Evolutionary conservation across 2,329 filamentous ascomycete species (phyloP).

Genomic region (Talaromyces piceae): DNA sequence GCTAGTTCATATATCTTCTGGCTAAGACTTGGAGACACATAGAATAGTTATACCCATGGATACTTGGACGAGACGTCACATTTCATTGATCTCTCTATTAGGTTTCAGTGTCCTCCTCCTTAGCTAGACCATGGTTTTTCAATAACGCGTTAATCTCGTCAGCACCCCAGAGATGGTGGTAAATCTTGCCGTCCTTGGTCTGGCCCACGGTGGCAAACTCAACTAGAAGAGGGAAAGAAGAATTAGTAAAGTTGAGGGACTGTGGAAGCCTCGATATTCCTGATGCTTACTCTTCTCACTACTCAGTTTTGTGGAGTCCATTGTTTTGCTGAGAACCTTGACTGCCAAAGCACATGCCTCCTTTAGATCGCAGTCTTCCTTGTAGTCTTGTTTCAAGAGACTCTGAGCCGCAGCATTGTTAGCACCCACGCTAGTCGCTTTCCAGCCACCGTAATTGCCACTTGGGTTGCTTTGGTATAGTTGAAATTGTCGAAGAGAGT

Average conservation of each 20-base stretch:
- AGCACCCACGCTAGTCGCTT: conserved; percentile 93
- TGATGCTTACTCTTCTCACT: conserved; percentile 88
- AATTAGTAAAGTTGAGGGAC: not conserved
- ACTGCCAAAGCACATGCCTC: conserved; percentile 96
- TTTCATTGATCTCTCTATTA: conserved; percentile 16
- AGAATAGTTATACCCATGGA: not conserved
- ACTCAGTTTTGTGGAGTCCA: conserved; percentile 98
- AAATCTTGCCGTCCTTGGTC: conserved; percentile 92
- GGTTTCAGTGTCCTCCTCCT: conserved; percentile 63
- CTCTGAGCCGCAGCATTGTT: conserved; percentile 98
- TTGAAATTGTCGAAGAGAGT: conserved; percentile 93
- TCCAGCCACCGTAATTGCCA: conserved; percentile 99
- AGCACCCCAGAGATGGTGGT: conserved; percentile 93
- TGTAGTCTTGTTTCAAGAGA: conserved; percentile 97
- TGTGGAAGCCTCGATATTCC: not conserved
- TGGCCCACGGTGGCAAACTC: conserved; percentile 97
- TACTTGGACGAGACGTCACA: not conserved
- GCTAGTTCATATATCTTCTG: not conserved
- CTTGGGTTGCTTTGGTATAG: conserved; percentile 98
- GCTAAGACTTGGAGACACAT: not conserved
- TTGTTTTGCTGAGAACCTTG: conserved; percentile 99
- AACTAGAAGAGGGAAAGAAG: conserved; percentile 47
- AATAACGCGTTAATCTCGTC: conserved; percentile 92
- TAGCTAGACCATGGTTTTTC: conserved; percentile 92
- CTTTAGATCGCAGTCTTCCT: conserved; percentile 92